A percentile compares a stretch with the other conserved stretches of the same genome.
These are phyloP conservation scores for Populus nigra DNA, from an alignment of 345 rosid genomes.

Conservation along the genomic window DNA sequence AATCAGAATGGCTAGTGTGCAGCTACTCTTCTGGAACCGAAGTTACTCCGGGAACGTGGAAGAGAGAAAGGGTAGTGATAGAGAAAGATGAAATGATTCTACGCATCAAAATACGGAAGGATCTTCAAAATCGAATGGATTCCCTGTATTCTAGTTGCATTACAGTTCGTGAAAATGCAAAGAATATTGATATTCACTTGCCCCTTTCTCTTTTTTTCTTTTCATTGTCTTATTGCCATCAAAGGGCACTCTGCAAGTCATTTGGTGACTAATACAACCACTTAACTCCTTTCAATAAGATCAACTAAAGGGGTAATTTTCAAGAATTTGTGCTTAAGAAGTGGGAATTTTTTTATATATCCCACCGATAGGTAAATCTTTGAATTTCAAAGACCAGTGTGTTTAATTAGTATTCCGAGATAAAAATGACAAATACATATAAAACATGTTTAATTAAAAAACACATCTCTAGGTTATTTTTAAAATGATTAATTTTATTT, in stretches of 20 bases:
- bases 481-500: too few species aligned
- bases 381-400: too few species aligned
- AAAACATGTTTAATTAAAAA: too few species aligned
- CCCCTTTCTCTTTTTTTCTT: not conserved
- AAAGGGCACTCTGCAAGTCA: not conserved
- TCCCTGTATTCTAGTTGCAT: not conserved
- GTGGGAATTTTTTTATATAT: too few species aligned
- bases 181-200: not conserved
- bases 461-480: too few species aligned
- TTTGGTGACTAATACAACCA: not conserved
- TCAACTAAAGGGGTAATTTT: too few species aligned
- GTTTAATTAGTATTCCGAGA: too few species aligned
- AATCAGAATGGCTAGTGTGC: not conserved
- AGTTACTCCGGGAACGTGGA: not conserved
- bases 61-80: not conserved
- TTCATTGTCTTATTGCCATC: not conserved
- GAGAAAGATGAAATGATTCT: not conserved
- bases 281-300: not conserved
- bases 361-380: too few species aligned
- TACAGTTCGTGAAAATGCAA: not conserved
- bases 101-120: not conserved
- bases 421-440: too few species aligned
- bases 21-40: too few species aligned
- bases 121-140: not conserved
- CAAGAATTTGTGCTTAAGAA: too few species aligned